Base-by-base conservation (phyloP, 345 rosid genomes). In the Brassica juncea region DNA sequence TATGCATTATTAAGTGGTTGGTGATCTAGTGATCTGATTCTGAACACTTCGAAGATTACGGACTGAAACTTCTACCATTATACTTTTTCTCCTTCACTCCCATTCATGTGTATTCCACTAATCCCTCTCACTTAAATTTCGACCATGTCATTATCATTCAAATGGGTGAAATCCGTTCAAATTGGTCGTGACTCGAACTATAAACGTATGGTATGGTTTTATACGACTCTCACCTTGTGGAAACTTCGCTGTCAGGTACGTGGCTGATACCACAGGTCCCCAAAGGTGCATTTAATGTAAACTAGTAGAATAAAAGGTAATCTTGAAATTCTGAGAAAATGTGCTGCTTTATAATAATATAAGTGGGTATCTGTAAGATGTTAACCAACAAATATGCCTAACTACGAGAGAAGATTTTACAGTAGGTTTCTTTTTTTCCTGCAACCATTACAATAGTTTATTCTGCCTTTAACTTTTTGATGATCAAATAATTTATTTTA, bases 241-340 rank as follows among this genome's bases (percentile, higher is more conserved):
- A 74, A 74, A 65, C 15, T 14, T 52, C 54, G 27, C 64, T 52
- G 16, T 65, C 64, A 49, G 6, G 54, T 49, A 74, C 71, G 25
- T 64, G 62, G 49, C 31, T 58, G 62, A 8, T 21, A 58, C 30
- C 30, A 58, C 30, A 55, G 9, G 25, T 16, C 60, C 60, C 23
- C 25, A 57, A 58, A 58, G 30, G 30, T 58, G 30, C 28, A 58
- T 58, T 21, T 21, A 57, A 15, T 52, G 4, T 44, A 35, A 35
- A 35, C 39, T 35, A 35, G 9, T 19, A 19, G 21, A 19, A 19
- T 19, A 19, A 19, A 19, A 19, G 21, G 21, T 49, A n/a, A n/a
- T 14, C 27, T 55, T 6, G 27, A 55, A 16, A 55, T 16, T 16
- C 25, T 16, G 28, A 15, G 6, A 59, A 42, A 25, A 2, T 47